Evolutionary conservation across 805 yeast species (phyloP), one percentile per base, ranked within the genome.

Genomic region (Lipomyces anomalus): DNA sequence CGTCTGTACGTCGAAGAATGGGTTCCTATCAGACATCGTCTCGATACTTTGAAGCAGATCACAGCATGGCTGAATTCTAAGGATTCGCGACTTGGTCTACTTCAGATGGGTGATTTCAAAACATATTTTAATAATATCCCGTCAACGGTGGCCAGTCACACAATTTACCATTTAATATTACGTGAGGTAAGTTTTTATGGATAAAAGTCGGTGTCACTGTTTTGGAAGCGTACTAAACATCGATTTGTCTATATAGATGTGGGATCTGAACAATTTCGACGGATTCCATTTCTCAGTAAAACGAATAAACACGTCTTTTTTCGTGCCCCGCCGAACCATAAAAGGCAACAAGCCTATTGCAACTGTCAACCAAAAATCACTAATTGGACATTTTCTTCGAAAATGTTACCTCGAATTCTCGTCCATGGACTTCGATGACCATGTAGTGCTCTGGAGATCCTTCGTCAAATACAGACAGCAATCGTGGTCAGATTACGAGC

Each of bases 321-420:
- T 47, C 34, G 35, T 26, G 22, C 22, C 21, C 21, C 7, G n/a
- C 22, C 13, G 33, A 21, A 38, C 26, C 11, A 34, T 24, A 6
- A 35, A 21, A 17, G 38, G 23, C n/a, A 17, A 32, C 4, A 35
- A 38, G 13, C 40, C 34, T 4, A 36, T 48, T 6, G 9, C 29
- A 4, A 22, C 55, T 13, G 30, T 26, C 30, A 9, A 26, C 30
- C 30, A 26, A 5, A 42, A 26, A 13, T 50, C 55, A 3, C 9
- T 48, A 4, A 35, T 50, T 9, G 55, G 55, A n/a, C 35, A 46
- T 13, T 50, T 50, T 22, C 37, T 50, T 7, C 41, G 55, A 2
- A 26, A 36, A n/a, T 48, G 53, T 23, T 42, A 38, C 29, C 18
- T 48, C 29, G 55, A 50, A 37, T 50, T 48, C 35, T 24, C 23